Percentiles rank a stretch among this genome's conserved stretches.
phyloP scores from a whole-genome alignment of 2,329 filamentous ascomycete species.

The Fusarium foetens region DNA sequence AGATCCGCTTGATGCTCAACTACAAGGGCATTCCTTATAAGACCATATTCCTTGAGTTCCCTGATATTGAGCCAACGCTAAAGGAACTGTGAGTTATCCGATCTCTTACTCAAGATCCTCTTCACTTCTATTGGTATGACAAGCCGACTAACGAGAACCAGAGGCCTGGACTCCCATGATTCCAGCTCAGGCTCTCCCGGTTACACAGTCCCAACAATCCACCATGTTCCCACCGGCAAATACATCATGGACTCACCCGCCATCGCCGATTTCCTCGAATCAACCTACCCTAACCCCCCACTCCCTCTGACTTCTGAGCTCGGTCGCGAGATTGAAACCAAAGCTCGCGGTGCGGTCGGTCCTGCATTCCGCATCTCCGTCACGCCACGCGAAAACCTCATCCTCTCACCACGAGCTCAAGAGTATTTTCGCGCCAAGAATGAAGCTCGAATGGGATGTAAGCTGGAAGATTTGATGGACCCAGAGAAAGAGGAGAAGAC shows the following conservation, averaged over 20 bases:
- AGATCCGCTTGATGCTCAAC: slow-evolving; percentile 16
- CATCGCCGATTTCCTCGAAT: slow-evolving; percentile 10
- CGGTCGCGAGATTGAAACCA: neutral
- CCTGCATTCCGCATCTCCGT: neutral
- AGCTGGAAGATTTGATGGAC: neutral
- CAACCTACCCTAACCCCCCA: neutral
- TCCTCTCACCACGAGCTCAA: slow-evolving; percentile 12
- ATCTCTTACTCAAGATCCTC: too few species aligned
- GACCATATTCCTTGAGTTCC: slow-evolving; percentile 14
- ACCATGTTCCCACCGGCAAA: neutral
- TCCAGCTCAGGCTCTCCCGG: neutral
- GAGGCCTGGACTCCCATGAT: neutral
- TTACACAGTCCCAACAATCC: slow-evolving; percentile 14
- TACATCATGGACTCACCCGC: slow-evolving; percentile 7
- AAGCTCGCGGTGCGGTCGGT: neutral
- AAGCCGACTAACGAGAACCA: neutral
- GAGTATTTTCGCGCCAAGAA: slow-evolving; percentile 11
- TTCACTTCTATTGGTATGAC: too few species aligned
- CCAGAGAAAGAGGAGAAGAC: neutral
- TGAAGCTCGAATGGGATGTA: neutral
- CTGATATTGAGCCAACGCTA: slow-evolving; percentile 3
- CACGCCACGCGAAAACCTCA: neutral
- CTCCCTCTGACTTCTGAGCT: neutral
- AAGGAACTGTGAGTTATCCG: neutral
- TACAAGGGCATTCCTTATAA: slow-evolving; percentile 9